Evolutionary conservation across 257 asterid genomes (phyloP).

Genomic region (Eucommia ulmoides): DNA sequence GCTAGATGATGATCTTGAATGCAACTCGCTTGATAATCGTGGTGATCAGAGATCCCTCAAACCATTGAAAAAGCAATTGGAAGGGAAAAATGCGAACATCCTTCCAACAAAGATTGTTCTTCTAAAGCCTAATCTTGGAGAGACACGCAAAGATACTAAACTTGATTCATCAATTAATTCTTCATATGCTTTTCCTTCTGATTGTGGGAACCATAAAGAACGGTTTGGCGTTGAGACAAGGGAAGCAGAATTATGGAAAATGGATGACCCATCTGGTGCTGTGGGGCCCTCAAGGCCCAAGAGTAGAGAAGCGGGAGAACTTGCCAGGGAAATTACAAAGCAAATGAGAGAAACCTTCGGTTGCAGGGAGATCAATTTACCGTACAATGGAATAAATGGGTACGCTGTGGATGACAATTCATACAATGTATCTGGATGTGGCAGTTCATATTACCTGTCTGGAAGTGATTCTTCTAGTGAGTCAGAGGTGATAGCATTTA

Average conservation of each 20-base stretch:
- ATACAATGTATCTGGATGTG: conserved; percentile 55
- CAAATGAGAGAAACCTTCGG: conserved; percentile 37
- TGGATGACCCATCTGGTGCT: conserved; percentile 25
- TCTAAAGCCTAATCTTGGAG: conserved; percentile 66
- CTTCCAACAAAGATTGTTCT: conserved; percentile 73
- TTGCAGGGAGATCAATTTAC: conserved; percentile 26
- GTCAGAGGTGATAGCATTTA: conserved; percentile 24
- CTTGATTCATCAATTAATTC: conserved; percentile 28
- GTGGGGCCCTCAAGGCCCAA: conserved; percentile 24
- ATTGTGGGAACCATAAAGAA: conserved; percentile 26
- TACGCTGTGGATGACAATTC: conserved; percentile 94
- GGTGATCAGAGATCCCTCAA: conserved; percentile 25
- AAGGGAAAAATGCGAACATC: conserved; percentile 20
- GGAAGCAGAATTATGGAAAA: conserved; percentile 20
- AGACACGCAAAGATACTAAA: conserved; percentile 22
- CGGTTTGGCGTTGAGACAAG: conserved; percentile 18
- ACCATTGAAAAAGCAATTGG: conserved; percentile 24
- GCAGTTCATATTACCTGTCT: conserved; percentile 66
- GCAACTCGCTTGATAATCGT: conserved; percentile 33
- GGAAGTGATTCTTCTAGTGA: conserved; percentile 71
- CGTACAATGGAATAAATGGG: conserved; percentile 37
- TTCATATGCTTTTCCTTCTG: conserved; percentile 19
- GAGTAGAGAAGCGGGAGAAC: conserved; percentile 47
- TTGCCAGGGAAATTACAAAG: conserved; percentile 54
- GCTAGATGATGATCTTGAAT: conserved; percentile 67